Evolutionary conservation across 1,284 basidiomycete species (phyloP).

Genomic region (Marasmius oreades): DNA sequence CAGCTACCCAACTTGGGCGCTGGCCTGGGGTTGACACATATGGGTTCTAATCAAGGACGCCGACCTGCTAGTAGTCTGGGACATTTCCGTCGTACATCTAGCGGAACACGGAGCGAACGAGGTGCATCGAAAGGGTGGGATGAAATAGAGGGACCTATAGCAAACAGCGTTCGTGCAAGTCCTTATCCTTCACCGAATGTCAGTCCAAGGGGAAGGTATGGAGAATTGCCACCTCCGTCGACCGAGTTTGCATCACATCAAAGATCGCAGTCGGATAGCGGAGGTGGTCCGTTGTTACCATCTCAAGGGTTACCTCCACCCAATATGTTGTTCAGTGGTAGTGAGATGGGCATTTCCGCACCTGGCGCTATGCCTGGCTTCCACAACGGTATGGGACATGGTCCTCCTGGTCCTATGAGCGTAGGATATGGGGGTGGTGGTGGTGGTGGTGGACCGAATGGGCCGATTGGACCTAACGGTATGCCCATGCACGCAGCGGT

Average conservation of each 20-base stretch:
- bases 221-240: conserved; percentile 14
- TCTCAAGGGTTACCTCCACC: not conserved
- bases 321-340: not conserved
- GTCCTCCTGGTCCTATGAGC: not conserved
- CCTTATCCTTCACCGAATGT: conserved; percentile 42
- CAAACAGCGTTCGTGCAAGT: conserved; percentile 28
- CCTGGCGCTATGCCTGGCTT: not conserved
- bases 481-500: not conserved
- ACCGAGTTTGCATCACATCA: not conserved
- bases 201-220: conserved; percentile 20
- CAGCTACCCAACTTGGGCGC: conserved; percentile 13
- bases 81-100: conserved; percentile 5
- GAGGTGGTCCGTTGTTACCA: not conserved
- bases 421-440: too few relatives aligned
- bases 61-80: not conserved
- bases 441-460: too few relatives aligned
- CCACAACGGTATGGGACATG: not conserved
- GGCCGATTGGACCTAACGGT: not conserved
- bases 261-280: conserved; percentile 9
- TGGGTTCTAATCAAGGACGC: not conserved
- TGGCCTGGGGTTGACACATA: conserved; percentile 7
- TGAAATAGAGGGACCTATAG: conserved; percentile 13
- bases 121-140: not conserved
- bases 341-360: too few relatives aligned
- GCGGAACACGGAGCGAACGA: not conserved